Percentiles rank a stretch among this genome's conserved stretches.
Evolutionary conservation across 2,329 filamentous ascomycete genomes (phyloP).

Genomic region (Didymella arachidicola): DNA sequence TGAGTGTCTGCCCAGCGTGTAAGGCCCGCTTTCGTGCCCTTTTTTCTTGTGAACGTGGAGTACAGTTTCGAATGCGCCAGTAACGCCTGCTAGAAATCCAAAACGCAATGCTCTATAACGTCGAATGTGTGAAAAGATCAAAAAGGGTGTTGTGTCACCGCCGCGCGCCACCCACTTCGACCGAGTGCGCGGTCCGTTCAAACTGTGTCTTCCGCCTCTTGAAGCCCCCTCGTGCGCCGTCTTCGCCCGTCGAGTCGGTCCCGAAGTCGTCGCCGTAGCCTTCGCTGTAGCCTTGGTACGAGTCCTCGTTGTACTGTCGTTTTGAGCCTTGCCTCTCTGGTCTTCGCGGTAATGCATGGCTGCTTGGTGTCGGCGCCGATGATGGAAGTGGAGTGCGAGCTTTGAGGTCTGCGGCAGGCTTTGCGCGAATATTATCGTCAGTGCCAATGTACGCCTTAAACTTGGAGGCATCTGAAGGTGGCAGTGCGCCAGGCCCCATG

Average conservation of each 20-base stretch:
- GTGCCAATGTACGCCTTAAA: slow-evolving; percentile 56
- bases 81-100: slow-evolving; percentile 20
- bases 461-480: slow-evolving; percentile 50
- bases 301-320: slow-evolving; percentile 76
- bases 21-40: slow-evolving; percentile 14
- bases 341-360: slow-evolving; percentile 55
- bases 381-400: slow-evolving; percentile 31
- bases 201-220: slow-evolving; percentile 49
- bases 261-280: slow-evolving; percentile 73
- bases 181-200: slow-evolving; percentile 45
- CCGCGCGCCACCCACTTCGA: slow-evolving; percentile 48
- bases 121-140: slow-evolving; percentile 17
- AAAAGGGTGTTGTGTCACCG: slow-evolving; percentile 32
- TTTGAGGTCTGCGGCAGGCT: slow-evolving; percentile 33
- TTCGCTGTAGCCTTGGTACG: slow-evolving; percentile 77
- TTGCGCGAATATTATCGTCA: slow-evolving; percentile 51
- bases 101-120: slow-evolving; percentile 19
- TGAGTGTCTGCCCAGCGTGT: slow-evolving; percentile 10
- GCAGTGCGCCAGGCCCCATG: slow-evolving; percentile 55
- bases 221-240: slow-evolving; percentile 56
- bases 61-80: slow-evolving; percentile 10
- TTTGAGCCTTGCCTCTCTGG: slow-evolving; percentile 75
- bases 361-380: slow-evolving; percentile 45
- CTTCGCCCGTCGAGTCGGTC: slow-evolving; percentile 74
- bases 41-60: slow-evolving; percentile 16